These are phyloP conservation scores for Rhodotorula toruloides DNA, from an alignment of 768 basidiomycete genomes.

Conservation along the genomic window DNA sequence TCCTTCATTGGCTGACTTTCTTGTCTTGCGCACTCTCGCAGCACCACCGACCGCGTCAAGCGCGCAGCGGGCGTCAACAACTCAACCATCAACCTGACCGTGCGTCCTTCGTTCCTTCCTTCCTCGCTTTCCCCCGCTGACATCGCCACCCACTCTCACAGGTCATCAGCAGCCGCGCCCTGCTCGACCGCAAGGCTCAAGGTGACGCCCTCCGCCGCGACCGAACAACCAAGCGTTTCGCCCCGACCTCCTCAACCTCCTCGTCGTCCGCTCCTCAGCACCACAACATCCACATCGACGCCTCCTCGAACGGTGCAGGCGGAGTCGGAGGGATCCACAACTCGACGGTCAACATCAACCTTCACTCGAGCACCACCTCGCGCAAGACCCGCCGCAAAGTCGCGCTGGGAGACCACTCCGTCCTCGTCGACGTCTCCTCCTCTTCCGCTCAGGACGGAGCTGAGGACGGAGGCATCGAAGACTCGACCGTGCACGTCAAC, in stretches of 20 bases:
- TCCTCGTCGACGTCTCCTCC: slow-evolving; percentile 36
- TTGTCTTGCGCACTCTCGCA: background rate
- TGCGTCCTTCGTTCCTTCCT: background rate
- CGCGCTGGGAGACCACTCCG: slow-evolving; percentile 35
- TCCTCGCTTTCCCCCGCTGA: background rate
- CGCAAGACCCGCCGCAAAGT: slow-evolving; percentile 16
- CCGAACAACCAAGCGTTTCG: too few species aligned
- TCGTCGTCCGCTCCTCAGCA: slow-evolving; percentile 3
- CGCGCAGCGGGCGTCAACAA: slow-evolving; percentile 31
- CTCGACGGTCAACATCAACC: slow-evolving; percentile 38
- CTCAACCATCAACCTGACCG: slow-evolving; percentile 41
- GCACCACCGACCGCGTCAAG: slow-evolving; percentile 23
- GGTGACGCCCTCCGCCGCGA: background rate
- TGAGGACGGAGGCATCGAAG: slow-evolving; percentile 20
- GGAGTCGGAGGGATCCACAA: slow-evolving; percentile 34
- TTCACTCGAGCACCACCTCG: slow-evolving; percentile 17
- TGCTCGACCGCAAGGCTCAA: background rate
- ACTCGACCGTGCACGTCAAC: slow-evolving; percentile 38
- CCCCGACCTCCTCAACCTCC: background rate
- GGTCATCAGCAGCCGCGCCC: background rate
- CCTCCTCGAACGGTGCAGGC: slow-evolving; percentile 18
- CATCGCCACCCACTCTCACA: background rate
- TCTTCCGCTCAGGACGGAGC: slow-evolving; percentile 1
- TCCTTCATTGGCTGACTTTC: background rate
- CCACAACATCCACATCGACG: slow-evolving; percentile 40